Base-by-base conservation (phyloP, 345 rosid species). In the Cardamine occulta region DNA sequence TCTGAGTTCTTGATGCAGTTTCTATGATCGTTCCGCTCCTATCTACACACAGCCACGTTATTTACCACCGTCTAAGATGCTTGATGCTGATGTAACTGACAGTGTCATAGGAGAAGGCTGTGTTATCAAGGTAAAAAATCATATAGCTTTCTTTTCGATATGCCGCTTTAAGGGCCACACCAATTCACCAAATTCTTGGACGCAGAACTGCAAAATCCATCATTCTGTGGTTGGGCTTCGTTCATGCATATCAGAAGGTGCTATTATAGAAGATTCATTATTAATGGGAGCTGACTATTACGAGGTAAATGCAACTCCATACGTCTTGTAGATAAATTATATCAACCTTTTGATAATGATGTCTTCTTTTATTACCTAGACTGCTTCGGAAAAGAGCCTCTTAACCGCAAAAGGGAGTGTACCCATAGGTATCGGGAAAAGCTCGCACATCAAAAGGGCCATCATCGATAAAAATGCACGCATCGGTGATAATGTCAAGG, bases 91-190 rank as follows among this genome's bases (percentile, higher is more conserved):
- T 85, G 96, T 93, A 63, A 93, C 96, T 0, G 98, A 91, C 52
- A 93, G 98, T 66, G 97, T 91, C 37, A 91, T 93, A 23, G 98
- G 98, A n/a, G 98, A 93, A 74, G 97, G 97, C 35, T 93, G 97
- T 68, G 98, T 93, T 65, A 91, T 91, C 51, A 93, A 91, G 96
- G 98, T 88, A 79, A 79, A 74, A 74, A 29, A 37, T 23, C 55
- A 59, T 59, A 17, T 28, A 26, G 53, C 62, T 9, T 4, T 49
- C 26, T 37, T 67, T 67, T 67, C 13, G 2, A 48, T 58, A 66
- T 66, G 52, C 9, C 32, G 3, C 58, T 74, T 56, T 45, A 23
- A n/a, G 19, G 2, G 1, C 23, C 67, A 48, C 3, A 51, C 2
- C 4, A 74, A 21, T 6, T 29, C 32, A 40, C 37, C 63, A 29